Evolutionary conservation across 441 rosid genomes (phyloP), one percentile per base, ranked within the genome.

Genomic region (Viola pubescens): DNA sequence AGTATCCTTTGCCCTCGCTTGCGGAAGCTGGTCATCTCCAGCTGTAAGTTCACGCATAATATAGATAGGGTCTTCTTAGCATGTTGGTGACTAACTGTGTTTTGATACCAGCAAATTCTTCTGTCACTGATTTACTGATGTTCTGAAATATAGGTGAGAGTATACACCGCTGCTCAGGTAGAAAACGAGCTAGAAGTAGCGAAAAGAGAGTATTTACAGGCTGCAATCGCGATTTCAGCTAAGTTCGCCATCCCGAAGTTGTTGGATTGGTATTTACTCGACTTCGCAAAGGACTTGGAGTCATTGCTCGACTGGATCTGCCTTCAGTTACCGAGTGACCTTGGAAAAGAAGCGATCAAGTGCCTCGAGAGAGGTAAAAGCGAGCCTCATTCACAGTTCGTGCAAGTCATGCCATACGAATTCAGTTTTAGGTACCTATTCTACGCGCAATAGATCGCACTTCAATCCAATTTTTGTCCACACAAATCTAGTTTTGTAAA

Each of bases 21-120:
- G 96, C 63, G 95, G 96, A 72, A 91, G 96, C 79, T 82, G 96
- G 96, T 88, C 96, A 71, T 91, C 96, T 50, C 98, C 98, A 48
- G 89, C 98, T 56, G 96, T 91, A 85, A 84, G 95, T 82, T 48
- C 4, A 61, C 12, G 16, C 57, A 48, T 44, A 10, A 52, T 37
- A 42, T 42, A 12, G 56, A 63, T 34, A 19, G 26, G 9, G 59
- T 49, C 54, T 14, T 9, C 19, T 19, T 3, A 53, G 34, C 34
- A 26, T 26, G 34, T 26, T 26, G 34, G 34, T 26, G 34, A 19
- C 26, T 19, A 19, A 19, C 1, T 19, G 26, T 19, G 26, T 19
- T 46, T 46, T 8, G 48, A 9, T 7, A 46, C 11, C 10, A 46
- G 10, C 11, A 8, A 9, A 19, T 43, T 54, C 39, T 54, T 9